Evolutionary conservation across 2,329 filamentous ascomycete genomes (phyloP).

Genomic region (Ceratocystis destructans): DNA sequence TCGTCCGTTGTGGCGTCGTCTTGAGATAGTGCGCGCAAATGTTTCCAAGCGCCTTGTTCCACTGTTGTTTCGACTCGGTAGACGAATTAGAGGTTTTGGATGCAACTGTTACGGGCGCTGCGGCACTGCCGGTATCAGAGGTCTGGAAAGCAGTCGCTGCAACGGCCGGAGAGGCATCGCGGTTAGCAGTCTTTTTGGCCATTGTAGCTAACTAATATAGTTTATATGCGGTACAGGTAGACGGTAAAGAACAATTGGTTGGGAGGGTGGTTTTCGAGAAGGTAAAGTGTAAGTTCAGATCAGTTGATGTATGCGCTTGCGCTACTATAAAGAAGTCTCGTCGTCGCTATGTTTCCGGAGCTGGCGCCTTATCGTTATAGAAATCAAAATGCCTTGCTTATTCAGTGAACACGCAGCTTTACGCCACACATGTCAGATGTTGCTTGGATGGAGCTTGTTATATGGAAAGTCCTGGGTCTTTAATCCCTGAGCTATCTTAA

Average conservation of each 20-base stretch:
- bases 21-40: slow-evolving; percentile 67
- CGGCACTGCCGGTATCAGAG: slow-evolving; percentile 12
- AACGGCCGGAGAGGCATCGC: slow-evolving; percentile 22
- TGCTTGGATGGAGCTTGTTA: slow-evolving; percentile 5
- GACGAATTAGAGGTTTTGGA: slow-evolving; percentile 21
- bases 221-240: slow-evolving; percentile 19
- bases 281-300: neutral
- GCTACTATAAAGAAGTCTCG: neutral
- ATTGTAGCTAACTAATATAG: slow-evolving; percentile 17
- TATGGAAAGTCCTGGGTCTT: neutral
- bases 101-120: slow-evolving; percentile 19
- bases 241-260: slow-evolving; percentile 18
- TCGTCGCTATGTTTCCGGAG: neutral
- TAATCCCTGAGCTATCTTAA: neutral
- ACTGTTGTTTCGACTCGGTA: slow-evolving; percentile 25
- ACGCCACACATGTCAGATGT: slow-evolving; percentile 19
- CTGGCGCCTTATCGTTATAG: neutral
- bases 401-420: slow-evolving; percentile 20
- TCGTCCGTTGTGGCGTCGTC: slow-evolving; percentile 76
- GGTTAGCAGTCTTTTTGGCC: slow-evolving; percentile 17
- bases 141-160: slow-evolving; percentile 19
- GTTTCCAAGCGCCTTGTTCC: slow-evolving; percentile 49
- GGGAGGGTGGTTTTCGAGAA: neutral
- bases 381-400: neutral
- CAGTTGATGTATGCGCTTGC: slow-evolving; percentile 2